Percentiles rank a stretch among this genome's conserved stretches.
phyloP scores from a whole-genome alignment of 805 yeast species.

The Helenozyma rhizophorensis region DNA sequence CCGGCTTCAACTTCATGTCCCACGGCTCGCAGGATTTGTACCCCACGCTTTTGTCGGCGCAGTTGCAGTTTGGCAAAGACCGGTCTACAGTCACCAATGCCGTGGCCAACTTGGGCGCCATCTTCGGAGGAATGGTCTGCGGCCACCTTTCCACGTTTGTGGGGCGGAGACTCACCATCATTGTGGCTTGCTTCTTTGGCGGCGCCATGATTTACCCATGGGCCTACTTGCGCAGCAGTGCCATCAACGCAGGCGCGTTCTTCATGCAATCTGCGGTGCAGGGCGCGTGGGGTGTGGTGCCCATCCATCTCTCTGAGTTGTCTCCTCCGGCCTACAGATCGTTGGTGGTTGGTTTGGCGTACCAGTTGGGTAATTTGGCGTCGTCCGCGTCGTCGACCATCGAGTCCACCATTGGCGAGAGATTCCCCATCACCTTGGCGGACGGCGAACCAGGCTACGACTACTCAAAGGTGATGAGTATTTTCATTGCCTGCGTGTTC shows the following conservation, averaged over 20 bases:
- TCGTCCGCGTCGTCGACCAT: slow-evolving; percentile 70
- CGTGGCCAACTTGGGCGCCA: slow-evolving; percentile 41
- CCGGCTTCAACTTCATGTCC: slow-evolving; percentile 39
- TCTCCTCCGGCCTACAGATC: slow-evolving; percentile 41
- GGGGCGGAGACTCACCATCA: slow-evolving; percentile 34
- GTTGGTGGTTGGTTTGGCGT: slow-evolving; percentile 36
- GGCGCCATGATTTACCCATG: slow-evolving; percentile 39
- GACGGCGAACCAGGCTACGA: slow-evolving; percentile 33
- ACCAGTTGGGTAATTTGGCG: slow-evolving; percentile 71
- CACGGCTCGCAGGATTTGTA: slow-evolving; percentile 42
- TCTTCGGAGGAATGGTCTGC: slow-evolving; percentile 42
- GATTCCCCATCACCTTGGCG: slow-evolving; percentile 45
- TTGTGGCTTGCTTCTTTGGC: slow-evolving; percentile 29
- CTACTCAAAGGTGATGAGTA: slow-evolving; percentile 70
- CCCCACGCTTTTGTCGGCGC: slow-evolving; percentile 35
- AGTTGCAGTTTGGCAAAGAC: slow-evolving; percentile 28
- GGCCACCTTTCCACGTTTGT: slow-evolving; percentile 34
- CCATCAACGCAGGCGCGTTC: slow-evolving; percentile 56
- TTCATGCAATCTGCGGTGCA: slow-evolving; percentile 63
- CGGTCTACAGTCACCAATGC: slow-evolving; percentile 36
- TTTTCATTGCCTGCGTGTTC: slow-evolving; percentile 63
- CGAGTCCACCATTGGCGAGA: slow-evolving; percentile 57
- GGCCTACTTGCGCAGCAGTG: slow-evolving; percentile 20
- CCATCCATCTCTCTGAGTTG: slow-evolving; percentile 61
- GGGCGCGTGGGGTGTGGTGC: slow-evolving; percentile 74